These are phyloP conservation scores for Suhomyces terraborum DNA, from an alignment of 1,139 yeast genomes.

Conservation along the genomic window DNA sequence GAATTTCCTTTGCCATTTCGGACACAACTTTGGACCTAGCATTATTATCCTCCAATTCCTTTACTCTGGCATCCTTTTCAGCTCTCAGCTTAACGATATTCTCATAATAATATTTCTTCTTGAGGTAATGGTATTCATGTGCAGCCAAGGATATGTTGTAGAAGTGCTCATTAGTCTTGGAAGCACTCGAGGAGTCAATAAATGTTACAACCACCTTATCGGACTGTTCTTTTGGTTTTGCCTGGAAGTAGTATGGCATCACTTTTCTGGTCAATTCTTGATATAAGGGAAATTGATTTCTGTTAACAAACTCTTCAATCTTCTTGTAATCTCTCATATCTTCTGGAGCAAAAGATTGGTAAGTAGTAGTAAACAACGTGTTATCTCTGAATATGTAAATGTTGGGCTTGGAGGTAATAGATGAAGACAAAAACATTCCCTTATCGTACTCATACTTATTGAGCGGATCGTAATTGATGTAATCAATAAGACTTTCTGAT, in stretches of 20 bases:
- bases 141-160: conserved; percentile 50
- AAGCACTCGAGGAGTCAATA: conserved; percentile 47
- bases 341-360: conserved; percentile 61
- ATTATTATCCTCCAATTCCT: conserved; percentile 36
- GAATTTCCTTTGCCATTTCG: conserved; percentile 52
- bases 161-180: conserved; percentile 37
- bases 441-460: conserved; percentile 38
- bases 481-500: conserved; percentile 42
- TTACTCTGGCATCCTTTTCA: conserved; percentile 45
- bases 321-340: conserved; percentile 55
- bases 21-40: conserved; percentile 45
- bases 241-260: conserved; percentile 38
- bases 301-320: conserved; percentile 51
- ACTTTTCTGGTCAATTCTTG: conserved; percentile 51
- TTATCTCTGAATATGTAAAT: conserved; percentile 60
- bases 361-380: conserved; percentile 52
- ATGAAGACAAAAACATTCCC: conserved; percentile 50
- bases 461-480: conserved; percentile 43
- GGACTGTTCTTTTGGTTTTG: conserved; percentile 20
- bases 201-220: conserved; percentile 58
- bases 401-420: conserved; percentile 62
- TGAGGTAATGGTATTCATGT: conserved; percentile 53
- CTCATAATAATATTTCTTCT: conserved; percentile 47
- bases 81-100: conserved; percentile 40
- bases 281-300: conserved; percentile 51